Evolutionary conservation across 306 rosid genomes (phyloP).

Genomic region (Luffa aegyptiaca): DNA sequence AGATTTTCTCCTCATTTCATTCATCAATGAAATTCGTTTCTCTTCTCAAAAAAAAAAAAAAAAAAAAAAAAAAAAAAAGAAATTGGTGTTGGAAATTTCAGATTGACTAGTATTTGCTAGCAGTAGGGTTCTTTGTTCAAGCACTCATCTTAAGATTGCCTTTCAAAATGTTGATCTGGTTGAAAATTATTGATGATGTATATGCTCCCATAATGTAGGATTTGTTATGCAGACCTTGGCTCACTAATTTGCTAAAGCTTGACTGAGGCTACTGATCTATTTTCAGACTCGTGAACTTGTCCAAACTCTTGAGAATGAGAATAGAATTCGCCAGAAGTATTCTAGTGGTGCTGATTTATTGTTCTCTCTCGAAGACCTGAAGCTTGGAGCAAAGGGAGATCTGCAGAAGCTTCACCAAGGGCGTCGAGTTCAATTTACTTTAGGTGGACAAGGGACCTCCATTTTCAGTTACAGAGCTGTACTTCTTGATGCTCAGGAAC

Average conservation of each 20-base stretch:
- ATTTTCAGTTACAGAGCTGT: conserved; percentile 55
- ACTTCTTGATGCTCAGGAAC: conserved; percentile 75
- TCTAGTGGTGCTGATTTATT: conserved; percentile 44
- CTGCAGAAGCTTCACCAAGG: conserved; percentile 58
- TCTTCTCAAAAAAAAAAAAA: no score
- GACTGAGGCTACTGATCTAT: conserved; percentile 14
- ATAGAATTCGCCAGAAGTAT: conserved; percentile 56
- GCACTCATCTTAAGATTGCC: background rate
- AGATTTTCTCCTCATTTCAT: no score
- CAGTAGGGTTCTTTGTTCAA: background rate
- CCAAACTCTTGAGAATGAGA: conserved; percentile 68
- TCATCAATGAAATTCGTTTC: no score
- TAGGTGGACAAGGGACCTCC: conserved; percentile 69
- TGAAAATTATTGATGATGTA: background rate
- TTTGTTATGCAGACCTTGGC: background rate
- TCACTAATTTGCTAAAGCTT: conserved; percentile 15
- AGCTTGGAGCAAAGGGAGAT: conserved; percentile 57
- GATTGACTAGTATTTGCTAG: background rate
- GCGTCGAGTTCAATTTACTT: conserved; percentile 55
- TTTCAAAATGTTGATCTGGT: background rate
- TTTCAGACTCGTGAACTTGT: conserved; percentile 56
- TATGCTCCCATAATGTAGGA: background rate
- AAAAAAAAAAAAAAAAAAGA: no score
- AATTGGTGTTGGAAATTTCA: background rate
- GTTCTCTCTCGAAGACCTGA: conserved; percentile 66